phyloP scores from a whole-genome alignment of 108 stramenopile species.

The Cyclotella cryptica region DNA sequence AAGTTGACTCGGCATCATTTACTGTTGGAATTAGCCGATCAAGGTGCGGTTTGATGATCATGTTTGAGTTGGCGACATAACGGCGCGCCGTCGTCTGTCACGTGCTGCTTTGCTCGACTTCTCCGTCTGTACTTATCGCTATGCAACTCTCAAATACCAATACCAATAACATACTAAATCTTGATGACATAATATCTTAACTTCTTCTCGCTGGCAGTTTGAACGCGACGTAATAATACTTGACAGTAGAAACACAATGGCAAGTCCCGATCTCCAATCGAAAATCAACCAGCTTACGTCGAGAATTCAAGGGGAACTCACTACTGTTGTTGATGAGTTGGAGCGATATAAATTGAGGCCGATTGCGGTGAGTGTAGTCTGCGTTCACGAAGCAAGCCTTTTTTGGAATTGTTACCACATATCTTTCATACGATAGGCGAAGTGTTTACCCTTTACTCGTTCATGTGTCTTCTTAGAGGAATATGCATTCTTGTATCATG shows the following conservation, averaged over 20 bases:
- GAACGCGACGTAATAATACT: too few relatives aligned
- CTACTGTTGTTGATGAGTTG: slow-evolving; percentile 67
- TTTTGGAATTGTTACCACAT: not conserved
- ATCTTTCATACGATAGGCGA: not conserved
- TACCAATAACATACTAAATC: too few relatives aligned
- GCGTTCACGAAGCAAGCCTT: not conserved
- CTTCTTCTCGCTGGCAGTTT: too few relatives aligned
- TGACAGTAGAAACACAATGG: slow-evolving; percentile 40
- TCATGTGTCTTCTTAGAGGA: slow-evolving; percentile 16
- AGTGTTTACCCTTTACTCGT: not conserved
- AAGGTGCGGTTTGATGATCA: too few relatives aligned
- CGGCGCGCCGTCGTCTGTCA: too few relatives aligned
- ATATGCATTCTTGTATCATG: slow-evolving; percentile 62
- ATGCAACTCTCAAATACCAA: too few relatives aligned
- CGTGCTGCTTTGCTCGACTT: too few relatives aligned
- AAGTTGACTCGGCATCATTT: too few relatives aligned
- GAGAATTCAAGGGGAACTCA: slow-evolving; percentile 73
- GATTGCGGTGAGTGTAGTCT: slow-evolving; percentile 40
- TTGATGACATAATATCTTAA: too few relatives aligned
- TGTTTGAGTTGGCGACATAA: too few relatives aligned
- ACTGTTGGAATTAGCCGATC: too few relatives aligned
- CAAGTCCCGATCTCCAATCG: slow-evolving; percentile 69
- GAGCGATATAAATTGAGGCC: slow-evolving; percentile 66
- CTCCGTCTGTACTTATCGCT: too few relatives aligned
- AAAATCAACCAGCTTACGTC: slow-evolving; percentile 75